A percentile compares a stretch with the other conserved stretches of the same genome.
These are phyloP conservation scores for Coniosporium tulheliwenetii DNA, from an alignment of 2,329 filamentous ascomycete genomes.

Conservation along the genomic window DNA sequence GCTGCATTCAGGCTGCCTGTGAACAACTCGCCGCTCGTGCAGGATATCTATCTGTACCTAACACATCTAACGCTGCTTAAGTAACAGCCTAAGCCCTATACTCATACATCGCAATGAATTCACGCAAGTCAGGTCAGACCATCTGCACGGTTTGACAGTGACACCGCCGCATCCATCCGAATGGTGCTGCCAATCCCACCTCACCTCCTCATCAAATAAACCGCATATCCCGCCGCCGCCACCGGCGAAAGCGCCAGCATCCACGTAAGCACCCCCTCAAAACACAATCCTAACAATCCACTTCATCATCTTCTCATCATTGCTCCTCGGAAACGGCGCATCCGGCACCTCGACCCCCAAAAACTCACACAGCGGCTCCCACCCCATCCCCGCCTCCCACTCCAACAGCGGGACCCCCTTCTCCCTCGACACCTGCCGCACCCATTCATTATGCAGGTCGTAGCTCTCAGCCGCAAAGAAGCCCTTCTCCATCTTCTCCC, in stretches of 20 bases:
- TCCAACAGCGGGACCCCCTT: conserved; percentile 17
- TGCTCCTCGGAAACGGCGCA: conserved; percentile 17
- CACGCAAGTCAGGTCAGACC: too few species aligned
- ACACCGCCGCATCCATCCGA: too few species aligned
- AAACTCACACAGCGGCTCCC: conserved; percentile 28
- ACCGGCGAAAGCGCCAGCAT: background rate
- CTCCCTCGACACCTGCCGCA: conserved; percentile 12
- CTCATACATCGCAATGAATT: too few species aligned
- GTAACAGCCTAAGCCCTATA: too few species aligned
- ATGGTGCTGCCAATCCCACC: too few species aligned
- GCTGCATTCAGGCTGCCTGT: too few species aligned
- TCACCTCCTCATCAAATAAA: too few species aligned
- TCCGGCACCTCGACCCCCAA: conserved; percentile 19
- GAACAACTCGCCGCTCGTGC: too few species aligned
- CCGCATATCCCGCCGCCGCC: too few species aligned
- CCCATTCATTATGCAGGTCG: background rate
- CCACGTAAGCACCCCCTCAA: background rate
- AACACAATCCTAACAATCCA: background rate
- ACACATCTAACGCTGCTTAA: too few species aligned
- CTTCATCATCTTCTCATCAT: conserved; percentile 10
- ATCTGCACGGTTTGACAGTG: too few species aligned
- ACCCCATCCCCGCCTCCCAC: conserved; percentile 24
- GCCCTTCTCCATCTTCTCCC: conserved; percentile 44
- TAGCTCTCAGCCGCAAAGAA: conserved; percentile 53
- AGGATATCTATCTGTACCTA: too few species aligned